A percentile compares a stretch with the other conserved stretches of the same genome.
These are phyloP conservation scores for Cyclotella distinguenda DNA, from an alignment of 108 stramenopile genomes.

Conservation along the genomic window DNA sequence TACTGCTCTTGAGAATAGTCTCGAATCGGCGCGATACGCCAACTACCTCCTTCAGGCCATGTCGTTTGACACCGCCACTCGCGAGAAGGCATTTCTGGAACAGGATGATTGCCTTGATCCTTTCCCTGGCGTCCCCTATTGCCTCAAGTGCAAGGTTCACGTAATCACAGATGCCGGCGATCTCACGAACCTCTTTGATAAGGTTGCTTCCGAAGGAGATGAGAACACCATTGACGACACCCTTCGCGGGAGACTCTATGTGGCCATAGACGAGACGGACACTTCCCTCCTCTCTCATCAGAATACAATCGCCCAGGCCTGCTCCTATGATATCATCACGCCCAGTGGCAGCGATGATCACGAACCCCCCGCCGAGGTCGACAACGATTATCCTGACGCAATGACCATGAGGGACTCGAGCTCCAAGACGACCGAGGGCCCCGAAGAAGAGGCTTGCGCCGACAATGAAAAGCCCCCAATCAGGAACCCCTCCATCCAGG, in stretches of 20 bases:
- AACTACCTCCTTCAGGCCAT: constrained; percentile 29
- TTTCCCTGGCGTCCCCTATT: constrained; percentile 23
- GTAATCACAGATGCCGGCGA: constrained; percentile 17
- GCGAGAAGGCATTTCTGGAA: constrained; percentile 5
- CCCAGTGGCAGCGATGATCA: background rate
- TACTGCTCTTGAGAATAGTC: background rate
- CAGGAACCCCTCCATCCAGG: too few species aligned
- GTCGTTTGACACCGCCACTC: constrained; percentile 25
- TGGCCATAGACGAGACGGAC: constrained; percentile 17
- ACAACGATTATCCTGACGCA: constrained; percentile 26
- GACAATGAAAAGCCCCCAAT: constrained; percentile 28
- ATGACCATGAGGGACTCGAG: constrained; percentile 19
- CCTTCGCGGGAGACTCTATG: constrained; percentile 20
- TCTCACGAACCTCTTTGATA: constrained; percentile 15
- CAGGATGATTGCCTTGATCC: background rate
- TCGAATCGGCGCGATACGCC: constrained; percentile 19
- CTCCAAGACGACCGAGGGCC: constrained; percentile 1
- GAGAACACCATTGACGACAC: constrained; percentile 8
- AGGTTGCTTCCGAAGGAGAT: background rate
- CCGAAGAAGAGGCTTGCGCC: constrained; percentile 7
- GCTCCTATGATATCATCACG: background rate
- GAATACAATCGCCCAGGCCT: background rate
- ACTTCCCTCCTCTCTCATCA: constrained; percentile 1
- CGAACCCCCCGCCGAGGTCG: constrained; percentile 17
- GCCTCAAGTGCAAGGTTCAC: constrained; percentile 21